phyloP scores from a whole-genome alignment of 257 asterid species.

The Solanum neorickii region DNA sequence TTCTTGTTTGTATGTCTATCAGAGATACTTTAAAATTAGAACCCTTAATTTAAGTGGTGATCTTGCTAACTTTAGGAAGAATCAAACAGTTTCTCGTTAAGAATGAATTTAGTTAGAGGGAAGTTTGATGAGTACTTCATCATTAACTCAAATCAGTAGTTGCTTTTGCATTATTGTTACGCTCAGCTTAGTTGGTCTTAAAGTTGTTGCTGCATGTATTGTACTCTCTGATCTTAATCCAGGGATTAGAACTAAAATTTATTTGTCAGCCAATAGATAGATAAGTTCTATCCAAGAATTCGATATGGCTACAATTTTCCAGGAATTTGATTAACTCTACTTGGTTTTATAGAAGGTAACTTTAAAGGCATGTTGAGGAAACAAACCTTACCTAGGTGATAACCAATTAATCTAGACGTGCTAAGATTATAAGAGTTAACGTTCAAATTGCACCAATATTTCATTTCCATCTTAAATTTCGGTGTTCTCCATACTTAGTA shows the following conservation, averaged over 20 bases:
- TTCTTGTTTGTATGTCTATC: background rate
- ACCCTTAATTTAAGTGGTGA: background rate
- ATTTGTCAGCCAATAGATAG: background rate
- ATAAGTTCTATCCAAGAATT: background rate
- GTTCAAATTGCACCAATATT: background rate
- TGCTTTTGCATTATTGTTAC: background rate
- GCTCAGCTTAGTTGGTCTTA: background rate
- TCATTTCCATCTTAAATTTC: background rate
- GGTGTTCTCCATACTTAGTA: background rate
- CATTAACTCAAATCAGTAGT: background rate
- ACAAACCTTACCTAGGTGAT: background rate
- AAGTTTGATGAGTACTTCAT: background rate
- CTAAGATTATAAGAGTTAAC: background rate
- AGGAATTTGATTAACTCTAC: background rate
- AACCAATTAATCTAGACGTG: background rate
- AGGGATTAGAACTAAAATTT: background rate
- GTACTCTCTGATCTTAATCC: background rate
- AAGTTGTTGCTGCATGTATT: background rate
- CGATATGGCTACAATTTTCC: background rate
- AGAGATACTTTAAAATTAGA: background rate
- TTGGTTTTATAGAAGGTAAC: background rate
- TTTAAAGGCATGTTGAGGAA: no score
- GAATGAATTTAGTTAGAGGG: background rate
- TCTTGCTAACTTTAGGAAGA: background rate
- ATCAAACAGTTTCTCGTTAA: background rate